Conservation (phyloP, 1,284 basidiomycete species). For the Apiotrichum gracile region DNA sequence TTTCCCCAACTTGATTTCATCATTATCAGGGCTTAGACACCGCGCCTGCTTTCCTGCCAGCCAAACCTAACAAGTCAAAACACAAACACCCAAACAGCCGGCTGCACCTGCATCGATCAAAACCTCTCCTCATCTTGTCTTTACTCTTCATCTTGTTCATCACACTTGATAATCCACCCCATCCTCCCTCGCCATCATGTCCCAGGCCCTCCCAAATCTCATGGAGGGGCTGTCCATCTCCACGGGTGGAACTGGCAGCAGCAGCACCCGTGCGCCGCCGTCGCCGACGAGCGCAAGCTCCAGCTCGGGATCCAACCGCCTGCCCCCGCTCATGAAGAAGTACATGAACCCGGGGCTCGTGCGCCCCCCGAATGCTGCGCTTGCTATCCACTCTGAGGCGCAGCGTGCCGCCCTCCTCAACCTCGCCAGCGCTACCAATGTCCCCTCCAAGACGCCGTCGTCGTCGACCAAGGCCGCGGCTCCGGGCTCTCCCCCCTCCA, state of each 20-base stretch:
- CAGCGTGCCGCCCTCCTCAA: slow-evolving; percentile 37
- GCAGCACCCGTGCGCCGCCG: neutral
- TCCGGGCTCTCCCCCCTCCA: too few species aligned
- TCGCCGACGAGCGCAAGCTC: neutral
- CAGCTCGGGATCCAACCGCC: slow-evolving; percentile 18
- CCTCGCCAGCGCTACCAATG: slow-evolving; percentile 33
- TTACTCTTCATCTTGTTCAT: neutral
- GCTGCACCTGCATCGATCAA: too few species aligned
- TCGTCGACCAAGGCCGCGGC: neutral
- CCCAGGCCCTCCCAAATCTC: slow-evolving; percentile 6
- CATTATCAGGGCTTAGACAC: too few species aligned
- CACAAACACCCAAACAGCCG: too few species aligned
- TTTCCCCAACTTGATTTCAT: too few species aligned
- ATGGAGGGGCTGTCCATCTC: slow-evolving; percentile 12
- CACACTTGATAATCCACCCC: neutral
- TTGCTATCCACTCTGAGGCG: slow-evolving; percentile 22
- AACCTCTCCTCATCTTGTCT: neutral
- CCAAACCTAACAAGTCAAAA: too few species aligned
- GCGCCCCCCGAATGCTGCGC: slow-evolving; percentile 38
- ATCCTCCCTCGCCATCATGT: slow-evolving; percentile 1
- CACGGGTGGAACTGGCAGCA: neutral
- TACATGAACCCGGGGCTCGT: slow-evolving; percentile 45
- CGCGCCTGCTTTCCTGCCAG: too few species aligned
- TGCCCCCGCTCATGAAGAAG: slow-evolving; percentile 45
- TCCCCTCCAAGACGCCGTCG: slow-evolving; percentile 9